Percentiles rank a stretch among this genome's conserved stretches.
Evolutionary conservation across 108 stramenopile genomes (phyloP).

Genomic region (Conticribra weissflogii): DNA sequence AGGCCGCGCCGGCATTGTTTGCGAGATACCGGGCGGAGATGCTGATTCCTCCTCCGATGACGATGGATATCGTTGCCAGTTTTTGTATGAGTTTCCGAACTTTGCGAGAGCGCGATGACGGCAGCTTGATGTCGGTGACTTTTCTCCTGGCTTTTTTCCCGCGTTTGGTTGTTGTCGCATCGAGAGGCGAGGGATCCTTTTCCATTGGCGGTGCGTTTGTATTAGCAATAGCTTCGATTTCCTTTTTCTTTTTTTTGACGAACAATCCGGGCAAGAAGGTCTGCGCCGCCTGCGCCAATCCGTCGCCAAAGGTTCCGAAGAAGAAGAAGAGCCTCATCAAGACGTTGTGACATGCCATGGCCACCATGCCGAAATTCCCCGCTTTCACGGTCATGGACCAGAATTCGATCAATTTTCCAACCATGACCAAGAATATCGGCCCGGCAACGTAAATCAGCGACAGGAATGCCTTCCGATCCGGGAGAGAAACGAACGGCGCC

Average conservation of each 20-base stretch:
- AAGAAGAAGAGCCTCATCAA: slow-evolving; percentile 85
- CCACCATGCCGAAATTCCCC: slow-evolving; percentile 62
- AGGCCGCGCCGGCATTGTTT: slow-evolving; percentile 36
- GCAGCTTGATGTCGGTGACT: neutral
- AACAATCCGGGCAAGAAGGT: slow-evolving; percentile 75
- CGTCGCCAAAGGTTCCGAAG: slow-evolving; percentile 87
- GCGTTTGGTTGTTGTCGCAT: neutral
- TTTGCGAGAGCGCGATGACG: slow-evolving; percentile 4
- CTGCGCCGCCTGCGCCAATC: slow-evolving; percentile 78
- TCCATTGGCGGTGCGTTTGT: neutral
- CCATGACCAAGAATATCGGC: slow-evolving; percentile 75
- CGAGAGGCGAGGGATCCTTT: neutral
- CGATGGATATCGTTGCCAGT: neutral
- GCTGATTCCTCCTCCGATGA: neutral
- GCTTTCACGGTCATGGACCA: slow-evolving; percentile 61
- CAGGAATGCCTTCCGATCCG: slow-evolving; percentile 43
- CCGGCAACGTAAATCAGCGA: slow-evolving; percentile 62
- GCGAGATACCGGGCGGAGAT: neutral
- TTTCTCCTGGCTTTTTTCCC: neutral
- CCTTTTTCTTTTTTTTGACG: slow-evolving; percentile 1
- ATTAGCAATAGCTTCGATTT: too few species aligned
- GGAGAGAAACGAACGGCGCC: slow-evolving; percentile 59
- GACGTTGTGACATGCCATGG: slow-evolving; percentile 80
- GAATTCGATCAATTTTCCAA: slow-evolving; percentile 70
- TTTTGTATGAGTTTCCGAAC: neutral